A percentile compares a stretch with the other conserved stretches of the same genome.
Conservation (phyloP, 345 rosid genomes). For the Eucalyptus viminalis region DNA sequence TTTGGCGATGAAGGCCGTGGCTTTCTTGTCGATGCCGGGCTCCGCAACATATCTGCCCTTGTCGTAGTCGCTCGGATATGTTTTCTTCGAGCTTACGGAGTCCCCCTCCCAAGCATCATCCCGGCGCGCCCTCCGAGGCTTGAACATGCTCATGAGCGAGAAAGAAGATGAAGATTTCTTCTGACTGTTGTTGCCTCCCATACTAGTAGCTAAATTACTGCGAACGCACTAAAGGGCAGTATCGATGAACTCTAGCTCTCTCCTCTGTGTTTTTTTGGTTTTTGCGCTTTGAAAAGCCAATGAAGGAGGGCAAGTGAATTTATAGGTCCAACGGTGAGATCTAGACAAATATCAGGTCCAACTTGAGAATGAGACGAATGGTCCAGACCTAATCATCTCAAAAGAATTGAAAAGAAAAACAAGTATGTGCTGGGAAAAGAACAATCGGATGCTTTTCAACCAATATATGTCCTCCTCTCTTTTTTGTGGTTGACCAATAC, state of each 20-base stretch:
- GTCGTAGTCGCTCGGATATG: constrained; percentile 23
- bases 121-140: neutral
- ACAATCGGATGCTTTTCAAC: neutral
- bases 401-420: neutral
- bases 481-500: neutral
- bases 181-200: constrained; percentile 26
- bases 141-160: constrained; percentile 24
- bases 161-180: constrained; percentile 1
- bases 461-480: neutral
- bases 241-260: no score
- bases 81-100: neutral
- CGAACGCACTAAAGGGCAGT: no score
- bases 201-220: neutral
- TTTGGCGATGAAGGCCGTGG: constrained; percentile 37
- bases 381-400: neutral
- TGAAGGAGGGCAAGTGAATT: neutral
- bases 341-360: neutral
- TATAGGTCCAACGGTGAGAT: neutral
- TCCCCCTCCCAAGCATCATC: neutral
- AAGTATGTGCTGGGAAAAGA: neutral
- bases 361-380: neutral
- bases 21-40: constrained; percentile 26
- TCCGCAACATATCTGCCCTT: constrained; percentile 21
- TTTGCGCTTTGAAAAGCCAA: no score
- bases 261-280: no score